phyloP scores from a whole-genome alignment of 2,329 filamentous ascomycete species.

The Cladophialophora exuberans region DNA sequence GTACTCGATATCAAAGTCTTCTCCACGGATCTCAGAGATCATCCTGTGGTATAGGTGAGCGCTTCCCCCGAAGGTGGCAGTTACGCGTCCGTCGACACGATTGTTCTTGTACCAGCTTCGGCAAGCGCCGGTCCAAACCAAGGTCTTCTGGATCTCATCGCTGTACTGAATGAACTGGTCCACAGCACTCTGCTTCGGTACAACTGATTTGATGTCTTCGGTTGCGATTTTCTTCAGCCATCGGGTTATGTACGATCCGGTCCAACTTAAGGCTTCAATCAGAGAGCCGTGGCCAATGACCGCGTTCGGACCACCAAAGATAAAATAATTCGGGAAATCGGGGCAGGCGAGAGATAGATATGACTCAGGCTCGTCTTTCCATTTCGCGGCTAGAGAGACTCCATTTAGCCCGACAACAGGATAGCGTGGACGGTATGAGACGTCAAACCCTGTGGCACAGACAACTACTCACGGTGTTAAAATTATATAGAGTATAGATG shows the following conservation, averaged over 20 bases:
- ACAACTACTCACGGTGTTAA: too few species aligned
- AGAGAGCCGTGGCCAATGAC: constrained; percentile 59
- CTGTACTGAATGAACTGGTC: constrained; percentile 23
- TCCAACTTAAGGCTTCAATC: constrained; percentile 53
- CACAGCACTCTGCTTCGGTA: constrained; percentile 21
- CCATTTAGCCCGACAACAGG: constrained; percentile 39
- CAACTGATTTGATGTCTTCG: constrained; percentile 20
- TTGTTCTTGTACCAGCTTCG: constrained; percentile 27
- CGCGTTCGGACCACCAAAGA: constrained; percentile 57
- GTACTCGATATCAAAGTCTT: constrained; percentile 43
- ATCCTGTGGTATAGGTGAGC: constrained; percentile 42
- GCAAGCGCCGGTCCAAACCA: constrained; percentile 24
- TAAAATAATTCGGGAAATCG: constrained; percentile 54
- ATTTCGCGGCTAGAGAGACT: constrained; percentile 26
- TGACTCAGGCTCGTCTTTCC: constrained; percentile 39
- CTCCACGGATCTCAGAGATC: constrained; percentile 40
- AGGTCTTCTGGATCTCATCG: constrained; percentile 21
- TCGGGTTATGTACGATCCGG: constrained; percentile 41
- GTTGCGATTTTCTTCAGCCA: constrained; percentile 10
- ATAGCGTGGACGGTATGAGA: constrained; percentile 41
- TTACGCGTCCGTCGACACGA: constrained; percentile 10
- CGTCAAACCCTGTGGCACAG: constrained; percentile 45
- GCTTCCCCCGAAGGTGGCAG: constrained; percentile 23
- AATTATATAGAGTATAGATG: too few species aligned
- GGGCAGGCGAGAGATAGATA: constrained; percentile 46